Conservation (phyloP, 345 rosid species). For the Boechera stricta region DNA sequence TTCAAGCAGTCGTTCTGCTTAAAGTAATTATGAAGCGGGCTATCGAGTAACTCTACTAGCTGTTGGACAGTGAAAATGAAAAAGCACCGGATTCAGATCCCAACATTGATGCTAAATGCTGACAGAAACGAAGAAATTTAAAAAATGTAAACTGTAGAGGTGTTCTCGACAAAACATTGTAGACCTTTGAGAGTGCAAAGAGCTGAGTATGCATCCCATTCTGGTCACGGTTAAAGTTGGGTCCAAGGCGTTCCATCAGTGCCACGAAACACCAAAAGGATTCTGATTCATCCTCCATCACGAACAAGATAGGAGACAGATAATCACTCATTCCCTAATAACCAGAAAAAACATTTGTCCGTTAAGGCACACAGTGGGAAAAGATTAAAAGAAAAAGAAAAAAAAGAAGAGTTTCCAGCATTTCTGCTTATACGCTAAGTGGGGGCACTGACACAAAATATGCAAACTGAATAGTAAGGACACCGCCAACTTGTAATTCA, state of each 20-base stretch:
- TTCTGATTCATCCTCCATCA: slow-evolving; percentile 87
- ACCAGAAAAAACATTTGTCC: slow-evolving; percentile 14
- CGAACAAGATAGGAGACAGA: slow-evolving; percentile 88
- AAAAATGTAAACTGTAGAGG: not conserved
- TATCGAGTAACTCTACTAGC: slow-evolving; percentile 93
- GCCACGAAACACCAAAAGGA: slow-evolving; percentile 98
- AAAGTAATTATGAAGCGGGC: slow-evolving; percentile 87
- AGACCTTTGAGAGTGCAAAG: slow-evolving; percentile 92
- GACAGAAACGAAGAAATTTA: not conserved
- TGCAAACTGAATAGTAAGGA: slow-evolving; percentile 15
- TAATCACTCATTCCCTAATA: slow-evolving; percentile 97
- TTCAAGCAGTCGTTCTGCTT: slow-evolving; percentile 96
- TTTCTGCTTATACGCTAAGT: slow-evolving; percentile 1
- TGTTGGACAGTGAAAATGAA: slow-evolving; percentile 44
- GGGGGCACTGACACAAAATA: not conserved
- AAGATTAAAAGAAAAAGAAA: slow-evolving; percentile 6
- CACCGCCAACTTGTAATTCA: slow-evolving; percentile 25
- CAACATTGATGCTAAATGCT: slow-evolving; percentile 22
- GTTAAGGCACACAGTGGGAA: slow-evolving; percentile 12
- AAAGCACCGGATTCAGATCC: slow-evolving; percentile 31
- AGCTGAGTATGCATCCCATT: slow-evolving; percentile 99
- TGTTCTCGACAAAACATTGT: slow-evolving; percentile 2
- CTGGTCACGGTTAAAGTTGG: slow-evolving; percentile 97
- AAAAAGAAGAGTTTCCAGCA: slow-evolving; percentile 7
- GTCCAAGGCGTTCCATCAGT: slow-evolving; percentile 96